These are phyloP conservation scores for Boletus pseudopeckii DNA, from an alignment of 768 basidiomycete genomes.

Conservation along the genomic window DNA sequence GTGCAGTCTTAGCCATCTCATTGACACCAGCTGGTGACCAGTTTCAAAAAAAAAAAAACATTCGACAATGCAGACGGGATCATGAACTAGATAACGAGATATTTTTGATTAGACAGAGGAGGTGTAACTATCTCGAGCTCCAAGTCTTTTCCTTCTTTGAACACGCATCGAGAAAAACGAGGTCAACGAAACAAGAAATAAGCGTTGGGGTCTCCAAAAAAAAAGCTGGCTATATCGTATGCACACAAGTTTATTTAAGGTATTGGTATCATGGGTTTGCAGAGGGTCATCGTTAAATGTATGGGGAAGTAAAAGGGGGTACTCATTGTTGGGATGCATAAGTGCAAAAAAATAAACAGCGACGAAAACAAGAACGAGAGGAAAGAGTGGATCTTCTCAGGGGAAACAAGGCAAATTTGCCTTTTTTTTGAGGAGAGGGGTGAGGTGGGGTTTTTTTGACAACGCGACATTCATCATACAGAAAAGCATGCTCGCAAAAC, in stretches of 20 bases:
- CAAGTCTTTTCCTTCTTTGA: background rate
- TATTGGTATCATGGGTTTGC: slow-evolving; percentile 15
- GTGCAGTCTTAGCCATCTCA: no score
- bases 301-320: background rate
- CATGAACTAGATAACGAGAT: background rate
- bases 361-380: slow-evolving; percentile 2
- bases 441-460: background rate
- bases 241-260: slow-evolving; percentile 13
- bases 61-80: background rate
- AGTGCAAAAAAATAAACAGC: background rate
- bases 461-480: slow-evolving; percentile 8
- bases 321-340: slow-evolving; percentile 14
- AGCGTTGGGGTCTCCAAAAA: background rate
- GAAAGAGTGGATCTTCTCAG: background rate
- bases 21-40: no score
- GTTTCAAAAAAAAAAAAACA: background rate
- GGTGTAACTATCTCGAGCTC: background rate
- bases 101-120: background rate
- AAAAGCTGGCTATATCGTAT: slow-evolving; percentile 13
- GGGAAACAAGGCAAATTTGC: background rate
- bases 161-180: background rate
- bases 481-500: slow-evolving; percentile 6
- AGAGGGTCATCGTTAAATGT: background rate
- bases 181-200: slow-evolving; percentile 1
- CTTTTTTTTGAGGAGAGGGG: background rate